phyloP scores from a whole-genome alignment of 352 stramenopile species.

The Blastocystis hominis region DNA sequence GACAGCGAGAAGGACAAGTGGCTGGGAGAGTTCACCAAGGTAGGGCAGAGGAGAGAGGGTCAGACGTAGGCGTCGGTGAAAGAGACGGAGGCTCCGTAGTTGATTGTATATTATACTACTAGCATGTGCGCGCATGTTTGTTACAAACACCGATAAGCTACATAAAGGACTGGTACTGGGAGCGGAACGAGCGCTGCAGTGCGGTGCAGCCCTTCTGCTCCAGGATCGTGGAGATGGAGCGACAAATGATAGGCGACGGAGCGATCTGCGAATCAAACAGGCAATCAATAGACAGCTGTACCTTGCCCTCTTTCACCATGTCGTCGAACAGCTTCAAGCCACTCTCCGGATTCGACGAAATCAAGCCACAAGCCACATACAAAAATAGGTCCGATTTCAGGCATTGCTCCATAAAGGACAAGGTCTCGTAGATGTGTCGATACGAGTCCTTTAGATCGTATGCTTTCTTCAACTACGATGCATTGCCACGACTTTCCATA shows the following conservation, averaged over 20 bases:
- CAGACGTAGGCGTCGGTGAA: not conserved
- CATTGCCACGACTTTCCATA: not conserved
- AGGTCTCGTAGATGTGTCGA: not conserved
- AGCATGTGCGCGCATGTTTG: not conserved
- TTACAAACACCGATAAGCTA: not conserved
- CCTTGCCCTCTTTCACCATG: not conserved
- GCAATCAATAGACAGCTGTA: not conserved
- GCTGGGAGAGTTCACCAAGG: not conserved
- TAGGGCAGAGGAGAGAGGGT: not conserved
- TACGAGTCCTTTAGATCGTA: not conserved
- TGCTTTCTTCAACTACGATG: not conserved
- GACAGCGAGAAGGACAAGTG: not conserved
- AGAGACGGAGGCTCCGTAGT: not conserved
- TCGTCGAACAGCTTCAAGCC: not conserved
- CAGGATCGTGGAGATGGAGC: not conserved
- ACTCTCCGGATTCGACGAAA: not conserved
- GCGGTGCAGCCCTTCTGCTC: not conserved
- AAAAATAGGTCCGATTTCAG: constrained; percentile 10
- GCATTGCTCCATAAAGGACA: not conserved
- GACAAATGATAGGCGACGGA: not conserved
- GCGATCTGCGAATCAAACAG: not conserved
- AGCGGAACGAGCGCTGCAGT: not conserved
- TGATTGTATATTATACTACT: not conserved
- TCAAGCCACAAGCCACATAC: not conserved
- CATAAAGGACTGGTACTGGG: not conserved